These are phyloP conservation scores for Cutaneotrichosporon sp. DNA, from an alignment of 1,284 basidiomycete genomes.

Conservation along the genomic window DNA sequence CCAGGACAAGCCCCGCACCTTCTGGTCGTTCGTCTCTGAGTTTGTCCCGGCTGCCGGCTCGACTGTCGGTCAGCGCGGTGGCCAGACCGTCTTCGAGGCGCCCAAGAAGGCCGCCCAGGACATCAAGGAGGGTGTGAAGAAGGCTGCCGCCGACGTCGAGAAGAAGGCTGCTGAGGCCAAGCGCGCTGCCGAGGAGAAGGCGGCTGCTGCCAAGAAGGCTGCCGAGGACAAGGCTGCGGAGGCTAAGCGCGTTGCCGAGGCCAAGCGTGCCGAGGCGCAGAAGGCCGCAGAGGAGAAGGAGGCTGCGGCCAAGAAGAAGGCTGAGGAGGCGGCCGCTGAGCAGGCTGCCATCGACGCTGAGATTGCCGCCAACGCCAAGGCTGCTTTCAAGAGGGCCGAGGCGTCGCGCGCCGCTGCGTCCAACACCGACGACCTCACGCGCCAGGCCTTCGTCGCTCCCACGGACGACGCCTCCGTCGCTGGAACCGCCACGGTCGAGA, in stretches of 20 bases:
- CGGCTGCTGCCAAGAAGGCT: conserved; percentile 11
- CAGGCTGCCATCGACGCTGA: conserved; percentile 4
- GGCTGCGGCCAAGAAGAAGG: conserved; percentile 3
- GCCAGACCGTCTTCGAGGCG: conserved; percentile 3
- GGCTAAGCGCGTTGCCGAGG: conserved; percentile 1
- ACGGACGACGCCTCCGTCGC: background rate
- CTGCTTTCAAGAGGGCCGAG: conserved; percentile 4
- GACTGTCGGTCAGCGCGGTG: conserved; percentile 21
- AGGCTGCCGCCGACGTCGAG: conserved; percentile 11
- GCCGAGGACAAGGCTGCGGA: conserved; percentile 4
- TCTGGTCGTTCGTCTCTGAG: conserved; percentile 44
- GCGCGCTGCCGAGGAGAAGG: conserved; percentile 8
- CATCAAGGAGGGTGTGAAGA: conserved; percentile 10
- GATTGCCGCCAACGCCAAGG: background rate
- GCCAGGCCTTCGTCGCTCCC: background rate
- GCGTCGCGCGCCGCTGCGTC: background rate
- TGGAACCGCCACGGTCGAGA: background rate
- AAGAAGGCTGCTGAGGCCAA: conserved; percentile 20
- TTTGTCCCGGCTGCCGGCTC: conserved; percentile 28
- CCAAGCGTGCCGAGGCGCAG: conserved; percentile 7
- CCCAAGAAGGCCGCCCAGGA: conserved; percentile 10
- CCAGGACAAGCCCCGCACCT: conserved; percentile 32
- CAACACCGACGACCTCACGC: background rate
- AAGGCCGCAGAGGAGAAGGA: conserved; percentile 10
- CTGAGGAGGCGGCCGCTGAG: background rate